Conservation (phyloP, 2,329 filamentous ascomycete genomes). For the Scytalidium sp. region DNA sequence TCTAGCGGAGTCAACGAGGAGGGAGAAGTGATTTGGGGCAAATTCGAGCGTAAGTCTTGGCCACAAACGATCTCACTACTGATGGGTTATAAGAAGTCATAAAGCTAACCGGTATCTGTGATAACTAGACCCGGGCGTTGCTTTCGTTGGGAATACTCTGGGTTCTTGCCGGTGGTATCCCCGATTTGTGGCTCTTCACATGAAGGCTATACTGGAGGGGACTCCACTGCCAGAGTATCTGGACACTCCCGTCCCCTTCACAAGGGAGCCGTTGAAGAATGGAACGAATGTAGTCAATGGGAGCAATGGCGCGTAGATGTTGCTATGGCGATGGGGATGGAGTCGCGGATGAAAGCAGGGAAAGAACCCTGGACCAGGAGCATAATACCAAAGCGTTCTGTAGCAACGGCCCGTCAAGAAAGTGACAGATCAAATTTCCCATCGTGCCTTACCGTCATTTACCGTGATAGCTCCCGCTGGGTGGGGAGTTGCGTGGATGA, state of each 20-base stretch:
- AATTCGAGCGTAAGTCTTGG: background rate
- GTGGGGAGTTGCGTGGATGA: no score
- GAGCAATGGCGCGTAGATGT: no score
- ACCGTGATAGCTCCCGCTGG: no score
- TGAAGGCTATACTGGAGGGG: conserved; percentile 32
- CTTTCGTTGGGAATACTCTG: conserved; percentile 46
- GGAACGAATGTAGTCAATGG: no score
- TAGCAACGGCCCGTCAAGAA: no score
- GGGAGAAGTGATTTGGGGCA: conserved; percentile 34
- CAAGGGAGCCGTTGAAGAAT: no score
- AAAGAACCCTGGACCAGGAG: no score
- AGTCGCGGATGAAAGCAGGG: no score
- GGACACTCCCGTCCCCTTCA: background rate
- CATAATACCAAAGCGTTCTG: no score
- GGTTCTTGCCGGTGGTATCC: conserved; percentile 42
- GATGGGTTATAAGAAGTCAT: conserved; percentile 21
- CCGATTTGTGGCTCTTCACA: conserved; percentile 42
- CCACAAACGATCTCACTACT: background rate
- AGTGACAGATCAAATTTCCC: no score
- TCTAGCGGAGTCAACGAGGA: conserved; percentile 46
- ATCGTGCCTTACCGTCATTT: no score
- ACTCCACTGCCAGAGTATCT: background rate
- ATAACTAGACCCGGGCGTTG: conserved; percentile 36
- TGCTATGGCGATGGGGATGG: background rate
- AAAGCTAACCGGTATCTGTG: conserved; percentile 38